phyloP scores from a whole-genome alignment of 2,329 filamentous ascomycete genomes.

The Xylariaceae sp. region DNA sequence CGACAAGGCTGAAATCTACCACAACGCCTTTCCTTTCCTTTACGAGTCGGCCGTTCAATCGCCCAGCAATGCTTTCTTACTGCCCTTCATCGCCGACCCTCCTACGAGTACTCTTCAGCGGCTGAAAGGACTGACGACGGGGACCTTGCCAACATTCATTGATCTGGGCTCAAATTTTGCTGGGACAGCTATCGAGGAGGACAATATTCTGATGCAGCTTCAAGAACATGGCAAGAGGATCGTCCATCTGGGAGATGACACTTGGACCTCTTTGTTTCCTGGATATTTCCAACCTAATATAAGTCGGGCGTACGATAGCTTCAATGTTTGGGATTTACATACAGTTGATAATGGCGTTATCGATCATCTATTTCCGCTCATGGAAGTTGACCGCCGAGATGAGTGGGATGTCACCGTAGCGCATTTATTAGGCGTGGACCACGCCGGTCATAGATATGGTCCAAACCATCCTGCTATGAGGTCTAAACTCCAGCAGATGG shows the following conservation, averaged over 20 bases:
- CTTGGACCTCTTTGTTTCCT: constrained; percentile 90
- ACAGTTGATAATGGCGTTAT: constrained; percentile 94
- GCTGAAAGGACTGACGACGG: constrained; percentile 89
- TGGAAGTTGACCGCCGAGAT: constrained; percentile 57
- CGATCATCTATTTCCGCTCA: constrained; percentile 80
- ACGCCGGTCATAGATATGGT: constrained; percentile 93
- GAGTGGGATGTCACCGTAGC: constrained; percentile 94
- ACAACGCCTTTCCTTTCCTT: constrained; percentile 81
- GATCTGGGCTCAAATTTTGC: constrained; percentile 94
- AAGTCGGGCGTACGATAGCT: constrained; percentile 87
- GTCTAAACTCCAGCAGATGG: constrained; percentile 87
- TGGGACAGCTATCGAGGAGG: constrained; percentile 91
- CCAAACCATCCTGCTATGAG: constrained; percentile 90
- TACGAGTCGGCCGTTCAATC: constrained; percentile 71
- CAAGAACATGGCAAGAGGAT: constrained; percentile 63
- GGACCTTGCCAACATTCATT: constrained; percentile 89
- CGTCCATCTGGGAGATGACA: constrained; percentile 95
- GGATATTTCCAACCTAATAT: constrained; percentile 86
- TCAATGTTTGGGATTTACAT: constrained; percentile 97
- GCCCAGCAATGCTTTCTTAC: constrained; percentile 78
- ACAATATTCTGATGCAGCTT: constrained; percentile 67
- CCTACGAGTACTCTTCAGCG: constrained; percentile 90
- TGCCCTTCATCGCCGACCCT: constrained; percentile 95
- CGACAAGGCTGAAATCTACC: constrained; percentile 58
- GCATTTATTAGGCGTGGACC: constrained; percentile 91